These are phyloP conservation scores for Elsinoe perseae DNA, from an alignment of 2,329 filamentous ascomycete genomes.

Conservation along the genomic window DNA sequence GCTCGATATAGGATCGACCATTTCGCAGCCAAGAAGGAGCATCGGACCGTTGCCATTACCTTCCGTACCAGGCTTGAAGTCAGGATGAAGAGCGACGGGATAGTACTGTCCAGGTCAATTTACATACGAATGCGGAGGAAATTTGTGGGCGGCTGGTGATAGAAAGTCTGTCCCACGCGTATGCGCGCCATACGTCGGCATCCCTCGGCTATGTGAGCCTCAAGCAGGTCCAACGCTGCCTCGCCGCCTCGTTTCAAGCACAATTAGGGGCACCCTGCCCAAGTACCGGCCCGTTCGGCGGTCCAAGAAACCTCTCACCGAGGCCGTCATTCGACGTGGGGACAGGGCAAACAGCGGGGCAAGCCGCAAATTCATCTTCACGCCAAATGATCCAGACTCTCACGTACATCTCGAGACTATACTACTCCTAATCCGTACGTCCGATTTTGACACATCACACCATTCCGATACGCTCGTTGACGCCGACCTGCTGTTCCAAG, in stretches of 20 bases:
- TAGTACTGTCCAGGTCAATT: background rate
- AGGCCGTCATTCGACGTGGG: background rate
- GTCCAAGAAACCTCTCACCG: conserved; percentile 1
- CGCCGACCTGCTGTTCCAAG: background rate
- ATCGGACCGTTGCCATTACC: background rate
- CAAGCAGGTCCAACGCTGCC: background rate
- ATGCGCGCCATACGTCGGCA: background rate
- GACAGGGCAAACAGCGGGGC: background rate
- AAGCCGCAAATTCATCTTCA: conserved; percentile 3
- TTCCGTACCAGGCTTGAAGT: background rate
- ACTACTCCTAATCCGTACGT: background rate
- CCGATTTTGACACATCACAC: conserved; percentile 1
- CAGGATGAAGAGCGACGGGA: background rate
- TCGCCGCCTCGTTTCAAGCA: background rate
- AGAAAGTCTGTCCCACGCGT: background rate
- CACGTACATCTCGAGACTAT: background rate
- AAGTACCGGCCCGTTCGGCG: conserved; percentile 6
- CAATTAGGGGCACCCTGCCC: background rate
- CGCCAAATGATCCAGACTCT: background rate
- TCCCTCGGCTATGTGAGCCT: conserved; percentile 3
- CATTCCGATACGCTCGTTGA: background rate
- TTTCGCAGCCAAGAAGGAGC: background rate
- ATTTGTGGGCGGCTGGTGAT: background rate
- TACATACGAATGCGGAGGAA: background rate
- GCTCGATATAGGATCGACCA: background rate